A percentile compares a stretch with the other conserved stretches of the same genome.
Conservation (phyloP, 371 early-diverging fungal genomes). For the Parasitella parasitica region DNA sequence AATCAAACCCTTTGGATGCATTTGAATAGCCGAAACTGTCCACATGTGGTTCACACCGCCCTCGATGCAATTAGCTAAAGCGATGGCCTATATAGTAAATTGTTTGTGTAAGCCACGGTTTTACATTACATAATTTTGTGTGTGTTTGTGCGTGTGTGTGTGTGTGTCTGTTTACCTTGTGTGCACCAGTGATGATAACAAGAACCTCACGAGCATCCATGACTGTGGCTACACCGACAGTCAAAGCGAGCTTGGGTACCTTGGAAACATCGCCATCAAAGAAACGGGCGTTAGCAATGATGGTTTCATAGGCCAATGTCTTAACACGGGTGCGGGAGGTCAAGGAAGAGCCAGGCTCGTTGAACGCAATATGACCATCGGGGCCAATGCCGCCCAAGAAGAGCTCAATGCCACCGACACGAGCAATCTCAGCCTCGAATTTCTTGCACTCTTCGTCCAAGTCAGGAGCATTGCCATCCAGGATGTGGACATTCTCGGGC, state of each 20-base stretch:
- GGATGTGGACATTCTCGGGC: slow-evolving; percentile 79
- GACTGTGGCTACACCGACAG: slow-evolving; percentile 85
- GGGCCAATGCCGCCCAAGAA: slow-evolving; percentile 67
- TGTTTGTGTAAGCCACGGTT: slow-evolving; percentile 26
- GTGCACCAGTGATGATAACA: slow-evolving; percentile 85
- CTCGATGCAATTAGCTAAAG: slow-evolving; percentile 83
- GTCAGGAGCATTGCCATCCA: slow-evolving; percentile 80
- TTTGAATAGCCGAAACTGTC: slow-evolving; percentile 85
- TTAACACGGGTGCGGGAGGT: slow-evolving; percentile 83
- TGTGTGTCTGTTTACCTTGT: slow-evolving; percentile 57
- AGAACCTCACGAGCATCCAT: slow-evolving; percentile 88
- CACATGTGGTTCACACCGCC: slow-evolving; percentile 87
- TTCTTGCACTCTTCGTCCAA: slow-evolving; percentile 75
- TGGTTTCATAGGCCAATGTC: slow-evolving; percentile 88
- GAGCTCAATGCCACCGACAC: slow-evolving; percentile 59
- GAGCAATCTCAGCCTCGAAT: slow-evolving; percentile 75
- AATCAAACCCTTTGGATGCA: slow-evolving; percentile 80
- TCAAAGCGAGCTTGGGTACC: slow-evolving; percentile 85
- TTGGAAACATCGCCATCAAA: slow-evolving; percentile 83
- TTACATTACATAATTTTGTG: slow-evolving; percentile 20
- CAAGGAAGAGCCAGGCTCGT: slow-evolving; percentile 87
- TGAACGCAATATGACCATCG: slow-evolving; percentile 89
- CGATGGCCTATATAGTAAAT: slow-evolving; percentile 53
- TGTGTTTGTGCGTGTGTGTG: no score
- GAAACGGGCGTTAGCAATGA: slow-evolving; percentile 85